Base-by-base conservation (phyloP, 2,329 filamentous ascomycete genomes). In the Clonostachys byssicola region DNA sequence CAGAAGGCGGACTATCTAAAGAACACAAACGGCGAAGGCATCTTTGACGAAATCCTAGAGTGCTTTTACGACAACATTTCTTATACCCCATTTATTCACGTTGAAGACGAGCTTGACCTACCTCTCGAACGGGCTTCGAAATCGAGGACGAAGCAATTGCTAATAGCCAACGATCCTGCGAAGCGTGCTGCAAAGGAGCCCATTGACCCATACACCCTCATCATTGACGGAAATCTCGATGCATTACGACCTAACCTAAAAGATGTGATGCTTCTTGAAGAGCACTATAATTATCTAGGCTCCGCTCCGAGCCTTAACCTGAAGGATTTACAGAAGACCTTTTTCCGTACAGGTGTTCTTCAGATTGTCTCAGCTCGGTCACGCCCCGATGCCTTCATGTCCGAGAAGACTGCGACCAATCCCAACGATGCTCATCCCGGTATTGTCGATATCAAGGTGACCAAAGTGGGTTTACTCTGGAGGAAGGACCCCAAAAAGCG, bases 11-110 rank as follows among this genome's bases (percentile, higher is more conserved):
- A 97, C 60, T 99, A 99, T 66, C 78, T 97, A 56, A 96, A 95
- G 67, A 97, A 97, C 63, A 95, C 92, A 0, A 85, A 84, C 18
- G 91, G 89, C 4, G 92, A 97, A 62, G 90, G 90, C 13, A 88
- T 97, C n/a, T 89, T 88, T 45, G 89, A 95, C 54, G 92, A 97
- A 54, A 88, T 97, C 40, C 74, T 97, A 13, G 91, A 91, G 59
- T 96, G 92, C 62, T 95, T 99, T 62, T 99, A 97, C 68, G 94
- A 99, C 71, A 99, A 99, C 62, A 95, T 99, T 55, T 89, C 88
- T 49, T 99, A 99, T 63, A 99, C 94, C 2, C 94, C 94, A 3
- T 99, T 99, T 62, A 96, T 99, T 55, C 91, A 96, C 60, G 91
- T 96, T 42, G 94, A 99, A 65, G 92, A 96, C 60, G 91, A 96